Conservation (phyloP, 495 filamentous ascomycete species). For the Podospora pseudoanserina region DNA sequence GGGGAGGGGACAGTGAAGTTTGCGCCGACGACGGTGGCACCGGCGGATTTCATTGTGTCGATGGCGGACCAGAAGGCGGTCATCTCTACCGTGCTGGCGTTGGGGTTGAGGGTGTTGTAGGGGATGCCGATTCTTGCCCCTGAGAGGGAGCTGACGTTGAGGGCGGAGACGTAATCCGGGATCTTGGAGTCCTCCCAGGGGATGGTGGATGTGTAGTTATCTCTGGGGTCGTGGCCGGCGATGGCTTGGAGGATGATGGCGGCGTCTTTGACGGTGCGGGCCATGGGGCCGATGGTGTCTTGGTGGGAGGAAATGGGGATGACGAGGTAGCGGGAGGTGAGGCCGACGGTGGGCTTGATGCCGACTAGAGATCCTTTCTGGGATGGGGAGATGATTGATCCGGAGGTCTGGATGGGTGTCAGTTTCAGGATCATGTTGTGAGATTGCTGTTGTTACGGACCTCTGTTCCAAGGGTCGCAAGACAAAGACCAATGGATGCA, state of each 20-base stretch:
- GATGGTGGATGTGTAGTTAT: no score
- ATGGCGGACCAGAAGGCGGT: background rate
- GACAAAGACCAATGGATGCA: constrained; percentile 31
- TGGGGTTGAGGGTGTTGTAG: no score
- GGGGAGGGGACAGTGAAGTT: no score
- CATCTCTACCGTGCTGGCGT: no score
- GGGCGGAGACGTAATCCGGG: no score
- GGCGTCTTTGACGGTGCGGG: background rate
- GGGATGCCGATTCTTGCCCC: no score
- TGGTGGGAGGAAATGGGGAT: background rate
- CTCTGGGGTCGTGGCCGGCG: background rate
- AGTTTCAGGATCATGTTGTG: no score
- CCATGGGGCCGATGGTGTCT: background rate
- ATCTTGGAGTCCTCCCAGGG: no score
- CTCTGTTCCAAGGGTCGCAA: constrained; percentile 32
- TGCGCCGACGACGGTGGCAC: no score
- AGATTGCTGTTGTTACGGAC: background rate
- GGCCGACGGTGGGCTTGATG: background rate
- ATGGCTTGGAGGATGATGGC: background rate
- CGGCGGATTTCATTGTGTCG: background rate
- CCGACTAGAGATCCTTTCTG: background rate
- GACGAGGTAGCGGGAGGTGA: background rate
- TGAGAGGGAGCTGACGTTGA: no score
- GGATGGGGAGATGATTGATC: background rate
- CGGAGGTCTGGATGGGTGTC: no score